phyloP scores from a whole-genome alignment of 805 yeast genomes.

The Lachancea sp. region DNA sequence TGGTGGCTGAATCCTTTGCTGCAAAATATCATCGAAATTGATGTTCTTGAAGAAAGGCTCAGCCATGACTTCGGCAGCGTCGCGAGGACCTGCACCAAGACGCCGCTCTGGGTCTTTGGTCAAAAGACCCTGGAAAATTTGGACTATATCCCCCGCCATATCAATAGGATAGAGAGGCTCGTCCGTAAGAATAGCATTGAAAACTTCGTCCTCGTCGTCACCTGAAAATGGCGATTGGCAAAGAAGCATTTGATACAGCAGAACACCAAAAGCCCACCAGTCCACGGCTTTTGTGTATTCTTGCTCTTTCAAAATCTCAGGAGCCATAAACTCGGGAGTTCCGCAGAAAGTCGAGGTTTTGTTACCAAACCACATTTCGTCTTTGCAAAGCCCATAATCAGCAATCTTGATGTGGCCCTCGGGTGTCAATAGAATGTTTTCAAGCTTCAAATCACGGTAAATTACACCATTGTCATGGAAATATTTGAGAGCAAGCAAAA shows the following conservation, averaged over 20 bases:
- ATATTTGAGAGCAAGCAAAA: conserved; percentile 79
- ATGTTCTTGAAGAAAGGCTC: conserved; percentile 91
- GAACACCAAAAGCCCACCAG: conserved; percentile 99
- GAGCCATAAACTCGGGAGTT: conserved; percentile 99
- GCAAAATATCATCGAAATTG: conserved; percentile 77
- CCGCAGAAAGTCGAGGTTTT: conserved; percentile 96
- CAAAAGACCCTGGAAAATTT: conserved; percentile 81
- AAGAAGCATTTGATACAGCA: conserved; percentile 90
- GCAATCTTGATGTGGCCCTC: conserved; percentile 95
- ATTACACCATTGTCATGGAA: conserved; percentile 95
- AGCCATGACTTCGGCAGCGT: conserved; percentile 90
- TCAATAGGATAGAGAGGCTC: conserved; percentile 95
- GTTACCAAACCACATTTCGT: conserved; percentile 76
- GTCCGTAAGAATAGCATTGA: conserved; percentile 92
- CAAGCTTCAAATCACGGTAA: conserved; percentile 93
- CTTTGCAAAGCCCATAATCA: conserved; percentile 96
- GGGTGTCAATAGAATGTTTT: conserved; percentile 81
- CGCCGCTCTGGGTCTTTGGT: conserved; percentile 84
- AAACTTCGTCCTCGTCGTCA: conserved; percentile 93
- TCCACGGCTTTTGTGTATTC: conserved; percentile 91
- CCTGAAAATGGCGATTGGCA: conserved; percentile 98
- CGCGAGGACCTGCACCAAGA: conserved; percentile 80
- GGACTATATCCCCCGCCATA: conserved; percentile 95
- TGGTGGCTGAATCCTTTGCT: conserved; percentile 75
- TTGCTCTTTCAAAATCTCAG: conserved; percentile 91